Conservation (phyloP, 805 yeast species). For the Wickerhamiella sorbophila region DNA sequence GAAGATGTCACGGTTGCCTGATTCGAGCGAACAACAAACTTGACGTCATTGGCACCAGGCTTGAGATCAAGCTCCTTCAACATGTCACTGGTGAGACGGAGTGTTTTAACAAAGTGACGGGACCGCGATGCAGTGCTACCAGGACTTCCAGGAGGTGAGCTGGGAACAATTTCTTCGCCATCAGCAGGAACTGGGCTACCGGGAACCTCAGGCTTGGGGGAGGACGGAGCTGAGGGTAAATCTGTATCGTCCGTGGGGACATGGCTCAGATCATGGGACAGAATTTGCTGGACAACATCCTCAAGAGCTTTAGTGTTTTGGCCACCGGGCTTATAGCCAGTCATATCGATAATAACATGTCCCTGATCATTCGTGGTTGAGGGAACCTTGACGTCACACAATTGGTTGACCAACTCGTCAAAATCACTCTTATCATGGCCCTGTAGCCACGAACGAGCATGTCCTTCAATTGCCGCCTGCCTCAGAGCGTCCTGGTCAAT, state of each 20-base stretch:
- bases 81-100: slow-evolving; percentile 85
- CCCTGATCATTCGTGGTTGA: slow-evolving; percentile 80
- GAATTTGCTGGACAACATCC: slow-evolving; percentile 52
- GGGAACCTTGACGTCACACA: slow-evolving; percentile 56
- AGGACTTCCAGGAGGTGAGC: background rate
- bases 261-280: slow-evolving; percentile 53
- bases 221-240: background rate
- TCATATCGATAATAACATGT: slow-evolving; percentile 80
- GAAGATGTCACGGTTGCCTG: slow-evolving; percentile 61
- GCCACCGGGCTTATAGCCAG: slow-evolving; percentile 77
- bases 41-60: slow-evolving; percentile 64
- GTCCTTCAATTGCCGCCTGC: slow-evolving; percentile 2
- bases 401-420: slow-evolving; percentile 15
- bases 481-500: background rate
- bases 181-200: slow-evolving; percentile 4
- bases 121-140: background rate
- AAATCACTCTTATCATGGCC: slow-evolving; percentile 3
- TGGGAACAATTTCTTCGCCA: background rate
- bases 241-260: slow-evolving; percentile 15
- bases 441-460: slow-evolving; percentile 1
- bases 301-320: slow-evolving; percentile 53
- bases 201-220: background rate
- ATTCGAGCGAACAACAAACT: slow-evolving; percentile 71
- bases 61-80: slow-evolving; percentile 55
- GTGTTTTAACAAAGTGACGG: slow-evolving; percentile 56